Evolutionary conservation across 768 basidiomycete species (phyloP).

Genomic region (Clavaria fumosa): DNA sequence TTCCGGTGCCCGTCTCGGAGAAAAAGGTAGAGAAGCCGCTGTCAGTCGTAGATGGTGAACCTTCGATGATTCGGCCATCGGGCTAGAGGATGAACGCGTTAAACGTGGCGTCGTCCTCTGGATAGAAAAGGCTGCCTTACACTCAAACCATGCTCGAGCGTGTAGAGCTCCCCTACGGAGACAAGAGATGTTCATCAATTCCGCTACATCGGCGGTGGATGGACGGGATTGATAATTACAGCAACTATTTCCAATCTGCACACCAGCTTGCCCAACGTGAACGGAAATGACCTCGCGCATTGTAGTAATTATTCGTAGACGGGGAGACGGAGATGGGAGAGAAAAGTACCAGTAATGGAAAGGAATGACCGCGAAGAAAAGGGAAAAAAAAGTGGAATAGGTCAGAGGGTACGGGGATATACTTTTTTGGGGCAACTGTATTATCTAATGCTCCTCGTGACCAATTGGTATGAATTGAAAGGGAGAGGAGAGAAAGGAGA

Average conservation of each 20-base stretch:
- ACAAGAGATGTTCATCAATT: slow-evolving; percentile 14
- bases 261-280: slow-evolving; percentile 95
- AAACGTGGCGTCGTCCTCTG: slow-evolving; percentile 3
- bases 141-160: slow-evolving; percentile 90
- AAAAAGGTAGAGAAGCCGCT: slow-evolving; percentile 97
- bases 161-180: slow-evolving; percentile 84
- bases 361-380: slow-evolving; percentile 10
- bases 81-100: slow-evolving; percentile 36
- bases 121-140: slow-evolving; percentile 32
- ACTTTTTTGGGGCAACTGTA: slow-evolving; percentile 1
- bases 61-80: slow-evolving; percentile 74
- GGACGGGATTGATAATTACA: too few relatives aligned
- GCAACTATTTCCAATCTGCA: slow-evolving; percentile 91
- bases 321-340: slow-evolving; percentile 6
- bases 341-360: slow-evolving; percentile 7
- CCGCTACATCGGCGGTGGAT: too few relatives aligned
- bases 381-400: slow-evolving; percentile 8
- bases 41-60: slow-evolving; percentile 53
- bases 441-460: slow-evolving; percentile 1
- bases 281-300: slow-evolving; percentile 95
- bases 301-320: slow-evolving; percentile 13
- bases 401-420: slow-evolving; percentile 20
- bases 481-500: neutral
- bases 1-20: slow-evolving; percentile 85
- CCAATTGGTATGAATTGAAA: neutral